phyloP scores from a whole-genome alignment of 805 yeast genomes.

The Wickerhamiella nectarea region DNA sequence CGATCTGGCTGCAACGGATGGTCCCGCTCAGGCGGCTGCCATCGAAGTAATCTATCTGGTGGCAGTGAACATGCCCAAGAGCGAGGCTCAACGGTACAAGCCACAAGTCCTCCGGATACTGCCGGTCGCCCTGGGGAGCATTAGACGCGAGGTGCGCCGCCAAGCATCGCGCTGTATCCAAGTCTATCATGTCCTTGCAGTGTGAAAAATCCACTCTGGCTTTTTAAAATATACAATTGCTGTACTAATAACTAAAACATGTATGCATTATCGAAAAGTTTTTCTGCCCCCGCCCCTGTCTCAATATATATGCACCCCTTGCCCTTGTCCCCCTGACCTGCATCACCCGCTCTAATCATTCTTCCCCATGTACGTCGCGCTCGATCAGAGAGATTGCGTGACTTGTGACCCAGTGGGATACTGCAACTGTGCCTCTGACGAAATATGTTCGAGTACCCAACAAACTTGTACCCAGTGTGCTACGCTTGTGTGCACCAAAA shows the following conservation, averaged over 20 bases:
- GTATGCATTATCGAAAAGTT: too few relatives aligned
- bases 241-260: too few relatives aligned
- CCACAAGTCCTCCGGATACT: conserved; percentile 36
- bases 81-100: conserved; percentile 39
- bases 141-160: conserved; percentile 58
- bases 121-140: conserved; percentile 51
- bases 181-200: conserved; percentile 40
- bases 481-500: conserved; percentile 32
- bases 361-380: neutral
- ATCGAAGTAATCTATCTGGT: conserved; percentile 5
- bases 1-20: neutral
- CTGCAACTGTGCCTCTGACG: conserved; percentile 34
- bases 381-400: conserved; percentile 22
- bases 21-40: neutral
- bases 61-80: conserved; percentile 22
- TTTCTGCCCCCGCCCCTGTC: neutral
- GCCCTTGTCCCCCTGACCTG: neutral
- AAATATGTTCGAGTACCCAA: conserved; percentile 41
- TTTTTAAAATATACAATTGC: too few relatives aligned
- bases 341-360: neutral
- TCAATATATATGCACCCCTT: neutral
- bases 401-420: conserved; percentile 24
- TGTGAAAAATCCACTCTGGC: neutral
- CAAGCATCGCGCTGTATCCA: conserved; percentile 73
- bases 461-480: conserved; percentile 51